Percentiles rank a stretch among this genome's conserved stretches.
These are phyloP conservation scores for Sporothrix humicola DNA, from an alignment of 2,329 filamentous ascomycete genomes.

Conservation along the genomic window DNA sequence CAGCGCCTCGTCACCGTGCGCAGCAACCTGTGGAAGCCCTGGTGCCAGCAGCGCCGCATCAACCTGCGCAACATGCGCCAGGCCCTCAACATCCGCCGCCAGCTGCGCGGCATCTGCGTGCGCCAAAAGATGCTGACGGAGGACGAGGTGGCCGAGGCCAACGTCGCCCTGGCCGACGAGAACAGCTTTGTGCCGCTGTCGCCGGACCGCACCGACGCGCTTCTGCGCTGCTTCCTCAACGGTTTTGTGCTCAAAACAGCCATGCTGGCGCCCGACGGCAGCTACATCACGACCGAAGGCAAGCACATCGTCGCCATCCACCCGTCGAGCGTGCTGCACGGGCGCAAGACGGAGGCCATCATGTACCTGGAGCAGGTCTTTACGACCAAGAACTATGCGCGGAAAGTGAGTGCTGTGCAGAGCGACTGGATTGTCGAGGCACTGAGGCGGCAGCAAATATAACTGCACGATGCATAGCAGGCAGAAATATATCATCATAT, in stretches of 20 bases:
- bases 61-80: conserved; percentile 67
- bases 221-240: conserved; percentile 66
- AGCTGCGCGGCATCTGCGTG: conserved; percentile 63
- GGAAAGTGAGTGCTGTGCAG: conserved; percentile 67
- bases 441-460: conserved; percentile 44
- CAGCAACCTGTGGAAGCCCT: conserved; percentile 58
- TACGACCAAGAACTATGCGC: conserved; percentile 69
- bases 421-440: conserved; percentile 64
- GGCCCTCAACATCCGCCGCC: conserved; percentile 65
- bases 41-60: conserved; percentile 64
- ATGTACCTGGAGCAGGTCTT: conserved; percentile 73
- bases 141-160: conserved; percentile 37
- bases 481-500: neutral
- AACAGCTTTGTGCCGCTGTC: conserved; percentile 62
- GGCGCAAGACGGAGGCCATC: conserved; percentile 68
- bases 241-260: conserved; percentile 68
- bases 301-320: conserved; percentile 67
- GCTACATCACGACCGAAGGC: conserved; percentile 64
- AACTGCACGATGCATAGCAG: neutral
- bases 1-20: conserved; percentile 63
- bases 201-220: conserved; percentile 58
- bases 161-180: conserved; percentile 44
- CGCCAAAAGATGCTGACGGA: conserved; percentile 57
- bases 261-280: conserved; percentile 63
- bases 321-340: conserved; percentile 66